Conservation (phyloP, 2,329 filamentous ascomycete species). For the Monosporascus sp. region DNA sequence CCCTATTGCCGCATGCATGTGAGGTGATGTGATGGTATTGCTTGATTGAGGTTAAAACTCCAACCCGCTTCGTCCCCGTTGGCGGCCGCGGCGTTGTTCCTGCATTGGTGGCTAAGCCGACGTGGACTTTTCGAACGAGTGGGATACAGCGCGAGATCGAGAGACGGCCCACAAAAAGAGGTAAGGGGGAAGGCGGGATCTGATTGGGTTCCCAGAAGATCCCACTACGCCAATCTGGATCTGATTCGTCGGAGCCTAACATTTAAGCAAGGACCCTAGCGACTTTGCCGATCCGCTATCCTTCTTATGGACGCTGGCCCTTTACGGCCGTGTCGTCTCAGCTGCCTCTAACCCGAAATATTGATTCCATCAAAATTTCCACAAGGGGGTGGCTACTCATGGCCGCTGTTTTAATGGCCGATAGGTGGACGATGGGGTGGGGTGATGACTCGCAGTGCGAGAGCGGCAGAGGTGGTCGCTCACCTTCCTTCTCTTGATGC, state of each 20-base stretch:
- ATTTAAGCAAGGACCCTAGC: background rate
- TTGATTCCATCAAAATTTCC: background rate
- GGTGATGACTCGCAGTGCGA: background rate
- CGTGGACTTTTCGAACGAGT: background rate
- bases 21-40: background rate
- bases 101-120: background rate
- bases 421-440: background rate
- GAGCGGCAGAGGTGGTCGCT: too few species aligned
- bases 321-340: background rate
- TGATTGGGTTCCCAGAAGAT: background rate
- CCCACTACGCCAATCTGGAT: background rate
- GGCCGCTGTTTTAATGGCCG: background rate
- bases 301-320: background rate
- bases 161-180: background rate
- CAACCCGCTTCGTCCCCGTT: background rate
- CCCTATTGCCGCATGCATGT: background rate
- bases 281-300: background rate
- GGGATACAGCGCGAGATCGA: background rate
- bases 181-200: background rate
- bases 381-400: background rate
- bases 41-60: background rate
- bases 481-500: too few species aligned
- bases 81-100: background rate
- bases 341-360: background rate
- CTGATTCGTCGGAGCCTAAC: background rate